A percentile compares a stretch with the other conserved stretches of the same genome.
phyloP scores from a whole-genome alignment of 2,329 filamentous ascomycete species.

The Mariannaea elegans region DNA sequence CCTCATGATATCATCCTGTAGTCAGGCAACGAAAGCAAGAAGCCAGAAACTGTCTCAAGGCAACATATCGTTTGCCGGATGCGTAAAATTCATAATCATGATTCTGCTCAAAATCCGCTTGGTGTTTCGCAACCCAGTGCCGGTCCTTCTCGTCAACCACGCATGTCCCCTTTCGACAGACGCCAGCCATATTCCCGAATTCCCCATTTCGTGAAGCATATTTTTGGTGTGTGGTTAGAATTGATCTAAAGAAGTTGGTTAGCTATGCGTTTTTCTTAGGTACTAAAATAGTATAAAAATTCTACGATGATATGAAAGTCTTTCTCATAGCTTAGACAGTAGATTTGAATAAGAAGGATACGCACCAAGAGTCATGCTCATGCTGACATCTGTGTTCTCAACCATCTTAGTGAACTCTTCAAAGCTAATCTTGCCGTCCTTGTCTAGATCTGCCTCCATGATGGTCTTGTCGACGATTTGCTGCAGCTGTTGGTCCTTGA shows the following conservation, averaged over 20 bases:
- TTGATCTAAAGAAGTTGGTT: conserved; percentile 29
- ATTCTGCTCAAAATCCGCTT: conserved; percentile 37
- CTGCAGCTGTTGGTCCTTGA: conserved; percentile 98
- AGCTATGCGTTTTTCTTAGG: conserved; percentile 11
- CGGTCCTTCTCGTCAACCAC: conserved; percentile 12
- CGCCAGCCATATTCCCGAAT: conserved; percentile 5
- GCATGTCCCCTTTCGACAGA: conserved; percentile 8
- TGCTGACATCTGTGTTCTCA: conserved; percentile 85
- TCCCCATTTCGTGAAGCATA: conserved; percentile 10
- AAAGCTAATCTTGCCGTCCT: conserved; percentile 98
- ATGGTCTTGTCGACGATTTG: conserved; percentile 99
- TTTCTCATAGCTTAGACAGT: background rate
- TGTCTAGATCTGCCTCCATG: conserved; percentile 97
- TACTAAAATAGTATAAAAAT: background rate
- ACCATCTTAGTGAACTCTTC: conserved; percentile 99
- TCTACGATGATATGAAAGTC: background rate
- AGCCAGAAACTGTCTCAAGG: background rate
- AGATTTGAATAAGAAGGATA: conserved; percentile 29
- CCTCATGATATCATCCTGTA: background rate
- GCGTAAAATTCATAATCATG: conserved; percentile 39
- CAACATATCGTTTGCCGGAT: conserved; percentile 23
- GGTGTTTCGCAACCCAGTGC: conserved; percentile 24
- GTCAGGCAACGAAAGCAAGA: background rate
- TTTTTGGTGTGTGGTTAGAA: conserved; percentile 27
- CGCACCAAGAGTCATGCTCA: conserved; percentile 78